Percentiles rank a stretch among this genome's conserved stretches.
Conservation (phyloP, 768 basidiomycete species). For the Grammothele lineata region DNA sequence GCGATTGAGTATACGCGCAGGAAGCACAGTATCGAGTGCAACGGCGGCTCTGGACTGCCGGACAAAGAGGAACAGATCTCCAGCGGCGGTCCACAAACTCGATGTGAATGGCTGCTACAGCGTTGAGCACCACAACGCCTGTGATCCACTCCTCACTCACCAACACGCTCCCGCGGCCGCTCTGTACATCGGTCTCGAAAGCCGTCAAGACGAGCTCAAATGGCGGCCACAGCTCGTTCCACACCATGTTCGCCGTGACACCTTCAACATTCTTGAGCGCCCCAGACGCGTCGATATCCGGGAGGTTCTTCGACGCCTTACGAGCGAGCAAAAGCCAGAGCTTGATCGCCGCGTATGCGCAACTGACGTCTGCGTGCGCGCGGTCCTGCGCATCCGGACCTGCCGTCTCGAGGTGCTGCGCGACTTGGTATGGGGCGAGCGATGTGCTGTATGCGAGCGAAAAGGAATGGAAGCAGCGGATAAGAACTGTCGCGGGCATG, state of each 20-base stretch:
- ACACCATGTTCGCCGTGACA: conserved; percentile 40
- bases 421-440: conserved; percentile 32
- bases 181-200: conserved; percentile 45
- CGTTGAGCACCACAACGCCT: neutral
- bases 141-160: conserved; percentile 18
- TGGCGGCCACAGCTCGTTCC: conserved; percentile 77
- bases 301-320: conserved; percentile 17
- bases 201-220: conserved; percentile 52
- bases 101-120: conserved; percentile 45
- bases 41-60: conserved; percentile 50
- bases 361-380: conserved; percentile 57
- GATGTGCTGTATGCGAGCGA: conserved; percentile 41
- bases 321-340: conserved; percentile 64
- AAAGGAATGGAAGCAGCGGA: conserved; percentile 49
- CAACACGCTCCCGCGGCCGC: conserved; percentile 29
- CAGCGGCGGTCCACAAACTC: conserved; percentile 55
- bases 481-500: conserved; percentile 38
- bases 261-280: conserved; percentile 15
- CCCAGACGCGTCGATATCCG: neutral
- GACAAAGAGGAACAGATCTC: conserved; percentile 62
- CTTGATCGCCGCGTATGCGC: conserved; percentile 65
- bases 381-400: conserved; percentile 29
- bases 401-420: conserved; percentile 29
- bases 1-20: conserved; percentile 46
- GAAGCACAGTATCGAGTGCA: conserved; percentile 48